A percentile compares a stretch with the other conserved stretches of the same genome.
Evolutionary conservation across 108 stramenopile species (phyloP).

Genomic region (Schizochytrium sp.): DNA sequence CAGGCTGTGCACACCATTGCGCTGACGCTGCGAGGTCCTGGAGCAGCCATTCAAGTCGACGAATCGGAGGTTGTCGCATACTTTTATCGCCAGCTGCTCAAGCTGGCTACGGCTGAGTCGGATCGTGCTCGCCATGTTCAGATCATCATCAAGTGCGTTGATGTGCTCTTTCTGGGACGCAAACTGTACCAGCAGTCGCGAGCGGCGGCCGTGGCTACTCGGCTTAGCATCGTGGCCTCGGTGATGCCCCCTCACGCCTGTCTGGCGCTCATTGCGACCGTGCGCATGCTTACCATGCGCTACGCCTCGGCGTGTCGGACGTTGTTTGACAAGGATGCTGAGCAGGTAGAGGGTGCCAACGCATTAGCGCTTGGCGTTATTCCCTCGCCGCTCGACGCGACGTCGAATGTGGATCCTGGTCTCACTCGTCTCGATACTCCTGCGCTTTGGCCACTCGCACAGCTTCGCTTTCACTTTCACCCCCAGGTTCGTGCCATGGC

Average conservation of each 20-base stretch:
- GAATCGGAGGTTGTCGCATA: conserved; percentile 68
- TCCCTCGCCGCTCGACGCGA: conserved; percentile 41
- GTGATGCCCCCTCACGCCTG: conserved; percentile 58
- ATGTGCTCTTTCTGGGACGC: conserved; percentile 64
- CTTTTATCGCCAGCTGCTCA: conserved; percentile 58
- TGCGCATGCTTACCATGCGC: conserved; percentile 58
- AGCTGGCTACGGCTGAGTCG: neutral
- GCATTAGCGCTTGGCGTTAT: neutral
- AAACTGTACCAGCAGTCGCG: conserved; percentile 63
- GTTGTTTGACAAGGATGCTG: conserved; percentile 72
- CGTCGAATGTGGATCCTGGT: conserved; percentile 63
- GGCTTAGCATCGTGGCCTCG: conserved; percentile 57
- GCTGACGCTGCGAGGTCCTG: conserved; percentile 71
- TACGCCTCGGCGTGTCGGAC: conserved; percentile 54
- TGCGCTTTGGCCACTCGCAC: conserved; percentile 66
- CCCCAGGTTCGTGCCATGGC: conserved; percentile 21
- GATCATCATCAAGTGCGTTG: conserved; percentile 54
- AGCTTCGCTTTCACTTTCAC: conserved; percentile 58
- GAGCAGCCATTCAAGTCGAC: conserved; percentile 67
- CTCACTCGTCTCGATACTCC: conserved; percentile 67
- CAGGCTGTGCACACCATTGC: conserved; percentile 69
- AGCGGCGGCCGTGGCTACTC: conserved; percentile 66
- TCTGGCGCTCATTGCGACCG: conserved; percentile 61
- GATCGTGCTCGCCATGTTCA: neutral
- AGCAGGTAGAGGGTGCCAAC: conserved; percentile 46